Evolutionary conservation across 2,329 filamentous ascomycete species (phyloP).

Genomic region (Mariannaea elegans): DNA sequence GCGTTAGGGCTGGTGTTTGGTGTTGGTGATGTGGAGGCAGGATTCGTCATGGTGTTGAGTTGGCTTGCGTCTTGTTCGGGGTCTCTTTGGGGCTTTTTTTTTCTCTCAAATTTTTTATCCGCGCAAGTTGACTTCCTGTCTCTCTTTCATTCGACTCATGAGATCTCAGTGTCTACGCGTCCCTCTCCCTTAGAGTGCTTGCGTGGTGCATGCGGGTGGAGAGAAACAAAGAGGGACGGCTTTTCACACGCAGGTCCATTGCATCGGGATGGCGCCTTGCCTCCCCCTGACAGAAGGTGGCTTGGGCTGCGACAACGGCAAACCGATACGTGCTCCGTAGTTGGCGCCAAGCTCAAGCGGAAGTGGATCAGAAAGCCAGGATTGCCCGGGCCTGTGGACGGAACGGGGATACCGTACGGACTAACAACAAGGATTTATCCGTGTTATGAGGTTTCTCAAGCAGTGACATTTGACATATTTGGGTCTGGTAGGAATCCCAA

Average conservation of each 20-base stretch:
- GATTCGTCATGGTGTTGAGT: neutral
- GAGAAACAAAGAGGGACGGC: neutral
- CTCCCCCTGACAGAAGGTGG: neutral
- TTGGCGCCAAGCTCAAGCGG: neutral
- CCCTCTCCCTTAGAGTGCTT: neutral
- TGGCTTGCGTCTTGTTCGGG: neutral
- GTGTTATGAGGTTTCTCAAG: neutral
- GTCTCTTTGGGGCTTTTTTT: neutral
- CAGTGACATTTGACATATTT: neutral
- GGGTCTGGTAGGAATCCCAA: conserved; percentile 8
- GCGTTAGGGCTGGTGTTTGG: neutral
- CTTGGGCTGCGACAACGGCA: neutral
- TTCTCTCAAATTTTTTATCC: neutral
- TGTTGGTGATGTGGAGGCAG: neutral
- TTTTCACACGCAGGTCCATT: neutral
- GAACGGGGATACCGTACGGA: too few relatives aligned
- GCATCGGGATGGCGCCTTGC: neutral
- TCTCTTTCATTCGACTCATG: neutral
- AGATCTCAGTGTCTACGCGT: neutral
- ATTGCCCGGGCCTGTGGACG: too few relatives aligned
- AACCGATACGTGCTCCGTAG: too few relatives aligned
- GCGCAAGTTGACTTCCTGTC: neutral
- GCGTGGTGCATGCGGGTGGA: neutral
- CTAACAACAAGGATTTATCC: neutral
- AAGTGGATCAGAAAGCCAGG: too few relatives aligned